phyloP scores from a whole-genome alignment of 805 yeast genomes.

The Spathaspora sp. region DNA sequence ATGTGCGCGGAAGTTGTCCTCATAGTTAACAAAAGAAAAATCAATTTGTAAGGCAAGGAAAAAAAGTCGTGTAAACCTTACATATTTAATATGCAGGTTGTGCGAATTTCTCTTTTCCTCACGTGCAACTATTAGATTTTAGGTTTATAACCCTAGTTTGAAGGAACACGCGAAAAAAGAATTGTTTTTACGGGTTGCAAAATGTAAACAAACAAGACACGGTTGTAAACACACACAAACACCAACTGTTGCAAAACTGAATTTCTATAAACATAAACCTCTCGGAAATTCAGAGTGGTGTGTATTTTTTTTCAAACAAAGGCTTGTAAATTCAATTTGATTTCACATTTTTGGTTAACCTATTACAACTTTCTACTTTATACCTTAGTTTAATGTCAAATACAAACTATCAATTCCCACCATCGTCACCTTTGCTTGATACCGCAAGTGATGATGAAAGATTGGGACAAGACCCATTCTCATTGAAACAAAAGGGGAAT shows the following conservation, averaged over 20 bases:
- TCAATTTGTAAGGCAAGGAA: not conserved
- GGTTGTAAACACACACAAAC: not conserved
- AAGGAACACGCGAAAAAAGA: not conserved
- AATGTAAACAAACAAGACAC: not conserved
- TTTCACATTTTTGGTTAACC: too few species aligned
- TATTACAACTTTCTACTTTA: not conserved
- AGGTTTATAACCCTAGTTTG: not conserved
- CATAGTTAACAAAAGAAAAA: not conserved
- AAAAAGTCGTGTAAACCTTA: not conserved
- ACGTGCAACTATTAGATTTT: not conserved
- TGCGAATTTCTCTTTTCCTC: not conserved
- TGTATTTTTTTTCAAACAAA: too few species aligned
- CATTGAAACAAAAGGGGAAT: slow-evolving; percentile 1
- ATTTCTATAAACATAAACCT: not conserved
- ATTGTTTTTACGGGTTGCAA: not conserved
- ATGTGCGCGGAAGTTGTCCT: not conserved
- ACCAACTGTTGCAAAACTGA: not conserved
- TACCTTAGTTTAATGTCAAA: slow-evolving; percentile 4
- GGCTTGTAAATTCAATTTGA: not conserved
- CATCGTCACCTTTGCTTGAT: slow-evolving; percentile 46
- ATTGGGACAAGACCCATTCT: slow-evolving; percentile 9
- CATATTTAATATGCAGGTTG: not conserved
- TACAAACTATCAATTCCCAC: slow-evolving; percentile 40
- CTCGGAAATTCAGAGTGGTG: not conserved
- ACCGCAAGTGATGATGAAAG: slow-evolving; percentile 15